Evolutionary conservation across 495 filamentous ascomycete genomes (phyloP).

Genomic region (Talaromyces wortmannii): DNA sequence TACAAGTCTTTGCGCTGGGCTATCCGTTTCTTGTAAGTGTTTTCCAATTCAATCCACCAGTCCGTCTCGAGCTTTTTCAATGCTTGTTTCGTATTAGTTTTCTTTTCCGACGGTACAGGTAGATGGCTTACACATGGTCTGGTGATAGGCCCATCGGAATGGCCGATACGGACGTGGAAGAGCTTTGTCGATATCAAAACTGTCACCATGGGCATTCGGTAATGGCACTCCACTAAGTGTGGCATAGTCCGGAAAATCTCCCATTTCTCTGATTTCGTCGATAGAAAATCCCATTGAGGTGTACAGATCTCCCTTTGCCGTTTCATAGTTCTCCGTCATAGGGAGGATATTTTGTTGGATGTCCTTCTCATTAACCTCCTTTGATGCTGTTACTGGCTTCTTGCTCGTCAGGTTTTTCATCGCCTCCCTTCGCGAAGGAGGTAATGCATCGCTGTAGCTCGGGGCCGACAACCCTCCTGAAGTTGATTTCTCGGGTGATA

Average conservation of each 20-base stretch:
- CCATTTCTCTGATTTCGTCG: slow-evolving; percentile 65
- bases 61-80: slow-evolving; percentile 74
- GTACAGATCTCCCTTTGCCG: slow-evolving; percentile 30
- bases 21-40: slow-evolving; percentile 63
- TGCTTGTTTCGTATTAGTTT: slow-evolving; percentile 41
- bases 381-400: slow-evolving; percentile 10
- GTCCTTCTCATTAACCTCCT: slow-evolving; percentile 23
- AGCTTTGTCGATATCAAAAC: slow-evolving; percentile 57
- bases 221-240: slow-evolving; percentile 70
- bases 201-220: slow-evolving; percentile 54
- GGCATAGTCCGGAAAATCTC: slow-evolving; percentile 81
- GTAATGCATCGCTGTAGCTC: slow-evolving; percentile 44
- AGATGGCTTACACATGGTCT: slow-evolving; percentile 76
- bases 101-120: not conserved
- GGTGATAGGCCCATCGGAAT: slow-evolving; percentile 83
- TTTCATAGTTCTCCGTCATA: slow-evolving; percentile 35
- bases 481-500: slow-evolving; percentile 42
- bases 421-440: slow-evolving; percentile 46
- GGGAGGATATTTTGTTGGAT: slow-evolving; percentile 29
- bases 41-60: slow-evolving; percentile 90
- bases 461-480: slow-evolving; percentile 16
- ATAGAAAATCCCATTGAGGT: slow-evolving; percentile 58
- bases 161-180: slow-evolving; percentile 69
- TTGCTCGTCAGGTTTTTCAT: slow-evolving; percentile 26
- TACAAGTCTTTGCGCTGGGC: slow-evolving; percentile 67